Conservation (phyloP, 139 green algal genomes). For the Haematococcus lacustris region DNA sequence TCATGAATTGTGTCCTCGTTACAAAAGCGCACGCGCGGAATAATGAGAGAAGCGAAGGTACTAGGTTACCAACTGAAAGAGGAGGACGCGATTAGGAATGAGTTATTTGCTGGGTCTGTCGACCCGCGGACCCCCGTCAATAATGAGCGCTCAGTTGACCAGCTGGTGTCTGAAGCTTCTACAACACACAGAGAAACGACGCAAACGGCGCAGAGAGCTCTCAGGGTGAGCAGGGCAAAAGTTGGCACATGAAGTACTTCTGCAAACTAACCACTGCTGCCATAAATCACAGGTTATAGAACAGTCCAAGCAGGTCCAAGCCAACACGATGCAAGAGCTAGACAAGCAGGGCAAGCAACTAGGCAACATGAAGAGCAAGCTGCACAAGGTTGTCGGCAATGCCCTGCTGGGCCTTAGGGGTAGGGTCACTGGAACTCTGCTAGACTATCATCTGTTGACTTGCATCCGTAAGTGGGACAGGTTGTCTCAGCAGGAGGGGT, state of each 20-base stretch:
- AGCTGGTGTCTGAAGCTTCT: background rate
- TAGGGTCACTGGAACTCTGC: background rate
- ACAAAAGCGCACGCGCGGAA: no score
- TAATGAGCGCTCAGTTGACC: background rate
- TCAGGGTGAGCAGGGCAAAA: background rate
- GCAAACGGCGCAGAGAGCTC: background rate
- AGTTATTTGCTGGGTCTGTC: background rate
- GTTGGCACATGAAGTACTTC: background rate
- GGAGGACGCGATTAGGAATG: background rate
- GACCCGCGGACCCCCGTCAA: background rate
- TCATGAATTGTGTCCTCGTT: no score
- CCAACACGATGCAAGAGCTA: constrained; percentile 20
- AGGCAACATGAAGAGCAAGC: constrained; percentile 16
- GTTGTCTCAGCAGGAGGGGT: background rate
- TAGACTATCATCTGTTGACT: background rate
- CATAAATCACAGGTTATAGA: constrained; percentile 10
- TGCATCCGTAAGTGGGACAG: background rate
- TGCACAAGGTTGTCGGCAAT: constrained; percentile 34
- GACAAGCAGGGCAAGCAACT: constrained; percentile 31
- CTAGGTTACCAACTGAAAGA: no score
- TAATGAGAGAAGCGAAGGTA: no score
- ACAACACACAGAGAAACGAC: constrained; percentile 1
- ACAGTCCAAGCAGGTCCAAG: constrained; percentile 38
- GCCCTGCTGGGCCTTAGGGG: background rate
- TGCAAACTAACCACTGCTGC: background rate